Conservation (phyloP, 768 basidiomycete genomes). For the Russula griseocarnosa region DNA sequence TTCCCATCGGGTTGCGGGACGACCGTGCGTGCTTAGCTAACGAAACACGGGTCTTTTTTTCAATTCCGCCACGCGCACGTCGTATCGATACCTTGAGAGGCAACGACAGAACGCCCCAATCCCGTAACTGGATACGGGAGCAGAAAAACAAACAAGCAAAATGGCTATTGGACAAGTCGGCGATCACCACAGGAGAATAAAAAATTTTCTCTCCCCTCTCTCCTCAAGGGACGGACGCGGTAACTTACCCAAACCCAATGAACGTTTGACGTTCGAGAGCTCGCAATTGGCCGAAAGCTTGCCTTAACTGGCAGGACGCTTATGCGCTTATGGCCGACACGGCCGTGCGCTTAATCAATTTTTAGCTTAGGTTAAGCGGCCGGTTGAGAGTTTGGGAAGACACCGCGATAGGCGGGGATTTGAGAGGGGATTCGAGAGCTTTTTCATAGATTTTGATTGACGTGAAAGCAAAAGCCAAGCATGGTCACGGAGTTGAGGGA, state of each 20-base stretch:
- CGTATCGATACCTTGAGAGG: not conserved
- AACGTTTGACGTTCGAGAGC: not conserved
- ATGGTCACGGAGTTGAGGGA: conserved; percentile 4
- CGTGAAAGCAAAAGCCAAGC: not conserved
- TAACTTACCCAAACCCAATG: too few relatives aligned
- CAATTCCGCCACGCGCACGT: not conserved
- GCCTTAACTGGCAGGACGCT: conserved; percentile 4
- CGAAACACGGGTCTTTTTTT: not conserved
- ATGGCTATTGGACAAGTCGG: not conserved
- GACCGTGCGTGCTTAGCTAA: not conserved
- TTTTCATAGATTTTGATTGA: not conserved
- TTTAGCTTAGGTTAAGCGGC: conserved; percentile 24
- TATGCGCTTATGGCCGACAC: conserved; percentile 16
- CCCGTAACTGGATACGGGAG: not conserved
- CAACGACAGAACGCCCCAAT: not conserved
- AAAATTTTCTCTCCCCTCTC: not conserved
- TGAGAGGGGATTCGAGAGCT: conserved; percentile 7
- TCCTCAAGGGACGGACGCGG: not conserved
- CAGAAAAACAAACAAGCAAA: conserved; percentile 13
- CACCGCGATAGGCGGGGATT: conserved; percentile 12
- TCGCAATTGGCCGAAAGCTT: not conserved
- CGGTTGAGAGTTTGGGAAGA: conserved; percentile 10
- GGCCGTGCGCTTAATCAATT: conserved; percentile 15
- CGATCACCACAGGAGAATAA: not conserved
- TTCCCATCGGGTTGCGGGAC: too few relatives aligned